These are phyloP conservation scores for Rhodotorula sp. DNA, from an alignment of 1,284 basidiomycete species.

Conservation along the genomic window DNA sequence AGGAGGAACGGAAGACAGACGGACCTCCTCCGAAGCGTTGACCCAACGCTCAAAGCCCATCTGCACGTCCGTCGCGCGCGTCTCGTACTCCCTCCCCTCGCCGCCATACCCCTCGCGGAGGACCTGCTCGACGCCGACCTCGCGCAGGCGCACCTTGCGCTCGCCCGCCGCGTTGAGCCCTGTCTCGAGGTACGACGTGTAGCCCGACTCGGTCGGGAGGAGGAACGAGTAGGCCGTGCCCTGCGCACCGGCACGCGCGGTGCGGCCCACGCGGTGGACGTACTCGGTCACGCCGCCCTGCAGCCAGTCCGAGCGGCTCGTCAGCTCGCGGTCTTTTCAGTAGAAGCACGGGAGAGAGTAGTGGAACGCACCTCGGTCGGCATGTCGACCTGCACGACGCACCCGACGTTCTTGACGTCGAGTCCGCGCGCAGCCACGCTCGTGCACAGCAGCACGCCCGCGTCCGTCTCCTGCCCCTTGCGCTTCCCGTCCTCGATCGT, in stretches of 20 bases:
- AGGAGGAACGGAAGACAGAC: constrained; percentile 43
- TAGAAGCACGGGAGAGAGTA: neutral
- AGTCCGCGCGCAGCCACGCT: constrained; percentile 96
- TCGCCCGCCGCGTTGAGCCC: constrained; percentile 62
- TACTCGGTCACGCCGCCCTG: constrained; percentile 90
- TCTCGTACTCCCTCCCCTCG: constrained; percentile 73
- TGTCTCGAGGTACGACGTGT: constrained; percentile 82
- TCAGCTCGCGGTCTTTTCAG: neutral
- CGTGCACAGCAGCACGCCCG: constrained; percentile 82
- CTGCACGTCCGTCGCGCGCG: constrained; percentile 92
- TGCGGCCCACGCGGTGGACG: constrained; percentile 93
- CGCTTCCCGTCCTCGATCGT: constrained; percentile 37
- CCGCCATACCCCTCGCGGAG: constrained; percentile 81
- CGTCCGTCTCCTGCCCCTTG: constrained; percentile 46
- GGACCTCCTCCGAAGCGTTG: constrained; percentile 67
- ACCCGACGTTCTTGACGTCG: constrained; percentile 92
- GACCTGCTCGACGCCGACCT: constrained; percentile 68
- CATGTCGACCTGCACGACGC: constrained; percentile 94
- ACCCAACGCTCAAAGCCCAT: constrained; percentile 95
- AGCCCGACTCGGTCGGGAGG: constrained; percentile 77
- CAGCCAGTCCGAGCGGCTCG: neutral
- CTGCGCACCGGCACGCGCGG: constrained; percentile 85
- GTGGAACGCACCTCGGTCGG: constrained; percentile 73
- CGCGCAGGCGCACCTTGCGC: constrained; percentile 58
- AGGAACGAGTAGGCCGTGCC: constrained; percentile 93